Evolutionary conservation across 1,139 yeast species (phyloP).

Genomic region (Yamadazyma pseudoaaseri): DNA sequence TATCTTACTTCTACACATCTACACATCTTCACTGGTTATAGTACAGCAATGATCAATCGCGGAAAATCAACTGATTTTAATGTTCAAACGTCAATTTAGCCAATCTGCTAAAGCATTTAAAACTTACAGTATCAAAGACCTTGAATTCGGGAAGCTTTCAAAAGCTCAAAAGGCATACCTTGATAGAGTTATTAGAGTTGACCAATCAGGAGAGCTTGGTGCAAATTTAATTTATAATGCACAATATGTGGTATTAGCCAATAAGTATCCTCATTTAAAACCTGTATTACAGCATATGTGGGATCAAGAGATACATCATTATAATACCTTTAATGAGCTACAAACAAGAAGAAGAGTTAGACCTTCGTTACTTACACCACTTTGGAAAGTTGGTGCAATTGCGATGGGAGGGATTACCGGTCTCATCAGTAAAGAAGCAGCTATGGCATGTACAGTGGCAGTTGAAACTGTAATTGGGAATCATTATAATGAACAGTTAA

Average conservation of each 20-base stretch:
- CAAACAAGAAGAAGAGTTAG: slow-evolving; percentile 80
- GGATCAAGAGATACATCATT: slow-evolving; percentile 96
- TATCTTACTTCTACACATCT: too few species aligned
- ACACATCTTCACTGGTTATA: too few species aligned
- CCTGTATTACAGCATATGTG: slow-evolving; percentile 90
- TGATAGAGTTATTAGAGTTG: slow-evolving; percentile 81
- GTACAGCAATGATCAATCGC: too few species aligned
- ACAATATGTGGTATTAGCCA: slow-evolving; percentile 74
- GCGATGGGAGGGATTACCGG: slow-evolving; percentile 89
- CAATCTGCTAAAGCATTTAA: slow-evolving; percentile 1
- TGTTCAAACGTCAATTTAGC: slow-evolving; percentile 8
- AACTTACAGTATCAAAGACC: slow-evolving; percentile 12
- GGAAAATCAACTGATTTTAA: neutral
- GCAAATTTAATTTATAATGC: slow-evolving; percentile 94
- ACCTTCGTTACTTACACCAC: slow-evolving; percentile 86
- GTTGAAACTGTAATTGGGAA: slow-evolving; percentile 98
- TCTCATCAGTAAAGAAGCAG: slow-evolving; percentile 85
- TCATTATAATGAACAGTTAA: slow-evolving; percentile 87
- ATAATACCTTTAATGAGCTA: slow-evolving; percentile 73
- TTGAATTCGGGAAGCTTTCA: slow-evolving; percentile 44
- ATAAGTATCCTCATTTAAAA: slow-evolving; percentile 66
- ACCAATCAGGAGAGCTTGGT: slow-evolving; percentile 98
- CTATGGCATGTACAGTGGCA: slow-evolving; percentile 99
- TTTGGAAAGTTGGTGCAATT: slow-evolving; percentile 91
- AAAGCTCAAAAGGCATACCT: slow-evolving; percentile 68